These are phyloP conservation scores for Fomitopsis schrenkii DNA, from an alignment of 1,284 basidiomycete genomes.

Conservation along the genomic window DNA sequence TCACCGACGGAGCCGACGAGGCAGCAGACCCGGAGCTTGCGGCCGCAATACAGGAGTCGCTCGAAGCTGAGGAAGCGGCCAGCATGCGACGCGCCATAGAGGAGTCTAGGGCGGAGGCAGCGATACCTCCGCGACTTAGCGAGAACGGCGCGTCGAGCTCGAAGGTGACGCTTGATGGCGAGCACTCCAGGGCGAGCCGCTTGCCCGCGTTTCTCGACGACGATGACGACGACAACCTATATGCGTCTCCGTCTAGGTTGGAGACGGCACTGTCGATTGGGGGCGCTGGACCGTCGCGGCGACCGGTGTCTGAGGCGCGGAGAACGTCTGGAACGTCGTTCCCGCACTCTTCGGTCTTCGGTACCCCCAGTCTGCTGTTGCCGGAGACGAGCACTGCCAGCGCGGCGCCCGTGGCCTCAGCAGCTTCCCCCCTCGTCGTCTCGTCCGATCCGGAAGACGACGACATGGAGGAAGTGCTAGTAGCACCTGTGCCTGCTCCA, in stretches of 20 bases:
- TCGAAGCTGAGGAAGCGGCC: slow-evolving; percentile 33
- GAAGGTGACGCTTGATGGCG: not conserved
- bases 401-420: not conserved
- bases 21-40: slow-evolving; percentile 43
- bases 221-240: slow-evolving; percentile 27
- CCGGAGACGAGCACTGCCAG: not conserved
- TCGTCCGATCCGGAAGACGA: slow-evolving; percentile 30
- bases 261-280: slow-evolving; percentile 64
- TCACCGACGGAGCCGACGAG: slow-evolving; percentile 26
- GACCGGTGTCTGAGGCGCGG: slow-evolving; percentile 5
- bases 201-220: not conserved
- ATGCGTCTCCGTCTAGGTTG: slow-evolving; percentile 49
- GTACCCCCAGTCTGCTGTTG: slow-evolving; percentile 19
- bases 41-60: slow-evolving; percentile 57
- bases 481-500: not conserved
- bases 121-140: not conserved
- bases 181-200: not conserved
- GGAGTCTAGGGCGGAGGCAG: slow-evolving; percentile 17
- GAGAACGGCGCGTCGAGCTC: slow-evolving; percentile 3
- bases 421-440: not conserved
- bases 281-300: slow-evolving; percentile 41
- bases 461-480: slow-evolving; percentile 42
- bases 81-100: slow-evolving; percentile 29
- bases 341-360: slow-evolving; percentile 14
- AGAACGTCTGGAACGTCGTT: not conserved